phyloP scores from a whole-genome alignment of 2,329 filamentous ascomycete genomes.

The Torrubiellomyces zombiae region DNA sequence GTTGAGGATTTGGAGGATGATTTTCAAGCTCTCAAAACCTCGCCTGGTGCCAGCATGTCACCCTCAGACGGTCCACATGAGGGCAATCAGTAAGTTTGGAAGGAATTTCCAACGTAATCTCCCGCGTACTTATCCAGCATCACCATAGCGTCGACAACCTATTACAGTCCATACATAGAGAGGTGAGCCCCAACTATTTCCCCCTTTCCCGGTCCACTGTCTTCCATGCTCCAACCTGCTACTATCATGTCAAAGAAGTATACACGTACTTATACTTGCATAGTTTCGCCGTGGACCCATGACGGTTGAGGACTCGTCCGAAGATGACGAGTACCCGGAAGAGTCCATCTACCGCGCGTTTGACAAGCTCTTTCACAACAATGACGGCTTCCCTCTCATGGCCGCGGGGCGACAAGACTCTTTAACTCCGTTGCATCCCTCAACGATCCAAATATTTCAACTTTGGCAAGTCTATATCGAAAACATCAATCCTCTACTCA shows the following conservation, averaged over 20 bases:
- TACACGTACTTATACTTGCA: conserved; percentile 10
- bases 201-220: no score
- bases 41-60: conserved; percentile 26
- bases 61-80: conserved; percentile 12
- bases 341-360: conserved; percentile 41
- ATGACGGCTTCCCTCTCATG: conserved; percentile 41
- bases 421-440: conserved; percentile 32
- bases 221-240: no score
- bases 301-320: conserved; percentile 42
- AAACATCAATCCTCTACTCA: conserved; percentile 53
- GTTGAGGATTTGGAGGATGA: conserved; percentile 40
- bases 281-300: no score
- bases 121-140: no score
- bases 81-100: no score
- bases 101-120: no score
- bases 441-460: conserved; percentile 42
- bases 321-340: conserved; percentile 34
- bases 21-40: conserved; percentile 36
- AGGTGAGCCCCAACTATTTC: no score
- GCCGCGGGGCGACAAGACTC: conserved; percentile 26
- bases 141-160: no score
- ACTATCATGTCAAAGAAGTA: no score
- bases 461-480: conserved; percentile 55
- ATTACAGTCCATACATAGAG: no score
- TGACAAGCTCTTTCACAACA: conserved; percentile 39